Percentiles rank a stretch among this genome's conserved stretches.
Conservation (phyloP, 345 rosid genomes). For the Psidium friedrichsthalianum region DNA sequence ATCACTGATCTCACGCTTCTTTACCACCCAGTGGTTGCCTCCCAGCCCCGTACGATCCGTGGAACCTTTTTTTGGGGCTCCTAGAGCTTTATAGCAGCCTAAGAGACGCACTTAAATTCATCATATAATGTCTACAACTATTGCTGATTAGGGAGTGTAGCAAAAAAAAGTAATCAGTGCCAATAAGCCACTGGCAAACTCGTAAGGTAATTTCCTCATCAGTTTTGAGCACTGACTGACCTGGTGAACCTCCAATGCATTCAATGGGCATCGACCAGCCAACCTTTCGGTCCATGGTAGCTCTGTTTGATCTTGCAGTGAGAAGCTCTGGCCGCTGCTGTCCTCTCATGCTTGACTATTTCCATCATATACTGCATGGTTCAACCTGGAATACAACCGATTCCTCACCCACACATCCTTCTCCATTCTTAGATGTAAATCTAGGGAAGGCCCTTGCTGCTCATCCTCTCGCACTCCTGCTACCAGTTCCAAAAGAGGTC, state of each 20-base stretch:
- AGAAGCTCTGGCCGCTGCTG: slow-evolving; percentile 78
- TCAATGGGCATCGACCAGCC: slow-evolving; percentile 89
- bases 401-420: slow-evolving; percentile 97
- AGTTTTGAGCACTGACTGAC: slow-evolving; percentile 31
- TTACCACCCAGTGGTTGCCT: slow-evolving; percentile 84
- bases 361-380: slow-evolving; percentile 71
- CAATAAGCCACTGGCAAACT: neutral
- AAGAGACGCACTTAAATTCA: neutral
- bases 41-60: slow-evolving; percentile 89
- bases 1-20: slow-evolving; percentile 65
- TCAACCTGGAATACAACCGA: slow-evolving; percentile 89
- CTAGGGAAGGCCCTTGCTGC: slow-evolving; percentile 77
- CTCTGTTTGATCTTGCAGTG: slow-evolving; percentile 77
- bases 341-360: slow-evolving; percentile 60
- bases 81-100: slow-evolving; percentile 95
- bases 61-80: slow-evolving; percentile 69
- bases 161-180: neutral
- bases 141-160: neutral
- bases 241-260: slow-evolving; percentile 83
- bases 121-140: neutral
- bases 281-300: slow-evolving; percentile 64
- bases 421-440: slow-evolving; percentile 84
- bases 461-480: slow-evolving; percentile 77
- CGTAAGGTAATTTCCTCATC: neutral
- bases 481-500: slow-evolving; percentile 57